phyloP scores from a whole-genome alignment of 1,139 yeast genomes.

The Meyerozyma guilliermondii region DNA sequence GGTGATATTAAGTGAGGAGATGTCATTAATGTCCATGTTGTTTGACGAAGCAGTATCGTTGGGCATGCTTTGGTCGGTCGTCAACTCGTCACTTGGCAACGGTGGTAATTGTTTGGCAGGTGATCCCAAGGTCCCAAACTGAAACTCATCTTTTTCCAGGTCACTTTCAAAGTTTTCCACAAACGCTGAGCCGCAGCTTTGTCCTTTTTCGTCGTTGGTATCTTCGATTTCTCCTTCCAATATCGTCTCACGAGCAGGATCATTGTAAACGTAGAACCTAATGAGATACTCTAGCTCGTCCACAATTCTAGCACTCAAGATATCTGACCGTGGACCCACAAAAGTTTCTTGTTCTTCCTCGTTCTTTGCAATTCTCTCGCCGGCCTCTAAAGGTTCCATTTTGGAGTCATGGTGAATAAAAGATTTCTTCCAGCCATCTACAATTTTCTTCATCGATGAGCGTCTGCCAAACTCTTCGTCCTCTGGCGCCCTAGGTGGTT shows the following conservation, averaged over 20 bases:
- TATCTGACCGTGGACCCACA: constrained; percentile 52
- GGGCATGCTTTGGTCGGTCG: not conserved
- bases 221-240: constrained; percentile 16
- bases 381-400: constrained; percentile 5
- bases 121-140: not conserved
- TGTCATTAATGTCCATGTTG: constrained; percentile 31
- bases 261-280: constrained; percentile 27
- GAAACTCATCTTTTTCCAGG: not conserved
- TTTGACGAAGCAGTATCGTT: constrained; percentile 3
- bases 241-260: constrained; percentile 16
- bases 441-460: constrained; percentile 33
- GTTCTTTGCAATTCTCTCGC: constrained; percentile 6
- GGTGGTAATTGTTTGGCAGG: not conserved
- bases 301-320: constrained; percentile 72
- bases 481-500: constrained; percentile 3
- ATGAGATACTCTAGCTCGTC: constrained; percentile 60
- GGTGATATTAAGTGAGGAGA: constrained; percentile 35
- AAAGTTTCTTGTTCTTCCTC: constrained; percentile 16
- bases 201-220: not conserved
- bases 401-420: constrained; percentile 13
- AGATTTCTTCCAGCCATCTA: constrained; percentile 40
- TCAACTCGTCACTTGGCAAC: not conserved
- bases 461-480: constrained; percentile 24
- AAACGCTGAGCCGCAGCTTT: not conserved
- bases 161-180: not conserved